These are phyloP conservation scores for Hibiscus tridactylites DNA, from an alignment of 345 rosid genomes.

Conservation along the genomic window DNA sequence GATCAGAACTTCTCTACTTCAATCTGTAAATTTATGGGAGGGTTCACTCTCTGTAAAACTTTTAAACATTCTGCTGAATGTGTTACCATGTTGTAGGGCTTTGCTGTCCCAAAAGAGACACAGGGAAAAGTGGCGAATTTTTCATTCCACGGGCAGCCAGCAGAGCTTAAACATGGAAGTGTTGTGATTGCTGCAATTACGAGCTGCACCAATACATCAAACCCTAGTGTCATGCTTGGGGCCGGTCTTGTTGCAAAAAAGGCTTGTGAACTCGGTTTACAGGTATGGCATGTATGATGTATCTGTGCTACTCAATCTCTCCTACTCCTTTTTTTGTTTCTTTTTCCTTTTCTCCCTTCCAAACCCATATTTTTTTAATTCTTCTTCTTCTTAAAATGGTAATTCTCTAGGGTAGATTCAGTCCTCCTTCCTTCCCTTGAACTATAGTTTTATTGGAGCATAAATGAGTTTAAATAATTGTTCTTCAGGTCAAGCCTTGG, in stretches of 20 bases:
- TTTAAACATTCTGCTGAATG: not conserved
- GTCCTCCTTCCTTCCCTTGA: not conserved
- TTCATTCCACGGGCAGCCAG: constrained; percentile 76
- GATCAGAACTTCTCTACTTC: not conserved
- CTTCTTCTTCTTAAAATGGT: no score
- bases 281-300: constrained; percentile 39
- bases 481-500: constrained; percentile 90
- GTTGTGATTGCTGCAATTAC: constrained; percentile 99
- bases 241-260: constrained; percentile 98
- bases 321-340: not conserved
- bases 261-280: constrained; percentile 87
- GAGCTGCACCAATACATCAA: constrained; percentile 97
- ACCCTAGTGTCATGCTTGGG: constrained; percentile 98
- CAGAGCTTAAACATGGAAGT: constrained; percentile 95
- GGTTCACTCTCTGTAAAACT: constrained; percentile 2
- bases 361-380: no score
- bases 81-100: constrained; percentile 46
- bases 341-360: no score
- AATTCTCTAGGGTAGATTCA: not conserved
- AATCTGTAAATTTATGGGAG: not conserved
- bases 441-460: not conserved
- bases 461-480: constrained; percentile 6
- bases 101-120: constrained; percentile 82
- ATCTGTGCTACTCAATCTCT: not conserved
- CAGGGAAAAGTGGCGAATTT: constrained; percentile 69